Conservation (phyloP, 108 stramenopile species). For the Cyclotella baltica region DNA sequence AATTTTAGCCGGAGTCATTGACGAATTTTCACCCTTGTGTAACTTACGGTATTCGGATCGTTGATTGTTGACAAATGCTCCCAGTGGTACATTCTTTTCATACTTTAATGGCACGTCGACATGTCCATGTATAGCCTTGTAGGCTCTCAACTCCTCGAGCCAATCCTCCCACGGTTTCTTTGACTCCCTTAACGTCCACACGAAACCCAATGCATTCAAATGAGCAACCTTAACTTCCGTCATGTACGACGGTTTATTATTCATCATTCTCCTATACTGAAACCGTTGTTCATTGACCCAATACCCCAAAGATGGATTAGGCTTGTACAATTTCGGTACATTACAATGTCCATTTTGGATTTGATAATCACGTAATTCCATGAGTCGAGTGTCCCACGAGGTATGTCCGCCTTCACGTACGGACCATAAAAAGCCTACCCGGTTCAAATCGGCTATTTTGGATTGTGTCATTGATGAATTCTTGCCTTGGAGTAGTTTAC, state of each 20-base stretch:
- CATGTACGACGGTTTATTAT: slow-evolving; percentile 33
- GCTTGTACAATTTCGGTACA: slow-evolving; percentile 35
- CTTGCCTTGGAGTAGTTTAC: slow-evolving; percentile 28
- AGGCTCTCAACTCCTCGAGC: slow-evolving; percentile 32
- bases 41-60: slow-evolving; percentile 29
- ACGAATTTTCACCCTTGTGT: slow-evolving; percentile 7
- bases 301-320: slow-evolving; percentile 38
- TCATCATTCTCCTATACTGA: slow-evolving; percentile 33
- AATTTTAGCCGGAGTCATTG: slow-evolving; percentile 27
- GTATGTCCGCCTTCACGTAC: slow-evolving; percentile 44
- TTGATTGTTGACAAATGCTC: slow-evolving; percentile 40
- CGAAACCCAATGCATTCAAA: slow-evolving; percentile 30
- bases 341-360: slow-evolving; percentile 23
- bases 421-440: slow-evolving; percentile 35
- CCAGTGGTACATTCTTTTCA: slow-evolving; percentile 24
- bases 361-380: slow-evolving; percentile 17
- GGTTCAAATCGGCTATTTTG: slow-evolving; percentile 37
- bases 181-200: slow-evolving; percentile 28
- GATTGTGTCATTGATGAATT: slow-evolving; percentile 33
- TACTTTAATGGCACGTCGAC: slow-evolving; percentile 24
- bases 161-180: slow-evolving; percentile 29
- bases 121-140: slow-evolving; percentile 33
- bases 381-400: slow-evolving; percentile 24
- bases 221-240: slow-evolving; percentile 24
- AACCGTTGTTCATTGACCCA: slow-evolving; percentile 58